A percentile compares a stretch with the other conserved stretches of the same genome.
These are phyloP conservation scores for Rhizopus delemar DNA, from an alignment of 371 early-diverging fungal genomes.

Conservation along the genomic window DNA sequence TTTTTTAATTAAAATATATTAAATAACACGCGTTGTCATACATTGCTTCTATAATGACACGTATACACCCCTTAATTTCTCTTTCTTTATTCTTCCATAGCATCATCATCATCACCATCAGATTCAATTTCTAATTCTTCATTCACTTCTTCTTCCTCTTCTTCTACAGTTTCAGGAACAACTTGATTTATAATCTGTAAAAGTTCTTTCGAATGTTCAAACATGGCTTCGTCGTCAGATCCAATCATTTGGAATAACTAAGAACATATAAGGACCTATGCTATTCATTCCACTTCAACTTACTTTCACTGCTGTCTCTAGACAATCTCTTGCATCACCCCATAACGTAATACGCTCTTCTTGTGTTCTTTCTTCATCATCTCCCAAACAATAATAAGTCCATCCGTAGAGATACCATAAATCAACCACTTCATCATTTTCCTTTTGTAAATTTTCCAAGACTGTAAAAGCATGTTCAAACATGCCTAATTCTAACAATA, in stretches of 20 bases:
- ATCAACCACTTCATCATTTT: conserved; percentile 91
- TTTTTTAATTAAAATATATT: conserved; percentile 3
- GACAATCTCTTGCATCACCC: conserved; percentile 78
- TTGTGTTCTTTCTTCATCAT: conserved; percentile 54
- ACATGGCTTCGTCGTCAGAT: conserved; percentile 69
- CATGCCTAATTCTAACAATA: conserved; percentile 80
- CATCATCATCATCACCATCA: conserved; percentile 45
- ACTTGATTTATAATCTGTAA: conserved; percentile 54
- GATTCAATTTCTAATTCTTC: conserved; percentile 39
- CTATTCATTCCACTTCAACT: neutral
- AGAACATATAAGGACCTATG: conserved; percentile 10
- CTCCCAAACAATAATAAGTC: conserved; percentile 84
- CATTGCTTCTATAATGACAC: neutral
- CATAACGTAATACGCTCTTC: conserved; percentile 57
- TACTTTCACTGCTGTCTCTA: conserved; percentile 74
- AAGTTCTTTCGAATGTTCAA: conserved; percentile 71
- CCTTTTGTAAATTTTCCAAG: conserved; percentile 77
- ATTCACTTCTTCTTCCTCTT: conserved; percentile 43
- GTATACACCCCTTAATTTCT: neutral
- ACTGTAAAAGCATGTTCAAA: conserved; percentile 80
- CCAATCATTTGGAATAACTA: conserved; percentile 61
- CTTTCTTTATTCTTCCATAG: conserved; percentile 42
- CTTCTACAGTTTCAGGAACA: conserved; percentile 49
- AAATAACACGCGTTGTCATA: conserved; percentile 3
- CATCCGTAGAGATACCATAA: conserved; percentile 93